Percentiles rank a stretch among this genome's conserved stretches.
Evolutionary conservation across 306 rosid genomes (phyloP).

Genomic region (Castanea sativa): DNA sequence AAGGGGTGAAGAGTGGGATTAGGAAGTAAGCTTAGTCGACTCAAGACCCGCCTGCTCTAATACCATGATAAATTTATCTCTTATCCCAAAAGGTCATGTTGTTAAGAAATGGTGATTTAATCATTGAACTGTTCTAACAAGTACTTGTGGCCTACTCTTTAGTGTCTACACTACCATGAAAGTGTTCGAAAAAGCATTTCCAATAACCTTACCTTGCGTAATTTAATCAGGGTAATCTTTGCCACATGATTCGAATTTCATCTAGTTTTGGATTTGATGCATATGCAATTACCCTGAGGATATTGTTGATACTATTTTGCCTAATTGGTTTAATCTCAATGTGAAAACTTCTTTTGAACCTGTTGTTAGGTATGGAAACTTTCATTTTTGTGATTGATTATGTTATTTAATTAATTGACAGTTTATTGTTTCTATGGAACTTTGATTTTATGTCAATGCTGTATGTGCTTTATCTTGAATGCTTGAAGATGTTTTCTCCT

Average conservation of each 20-base stretch:
- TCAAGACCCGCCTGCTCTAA: too few relatives aligned
- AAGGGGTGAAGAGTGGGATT: not conserved
- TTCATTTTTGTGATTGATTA: not conserved
- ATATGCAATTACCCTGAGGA: not conserved
- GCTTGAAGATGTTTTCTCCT: not conserved
- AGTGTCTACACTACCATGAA: not conserved
- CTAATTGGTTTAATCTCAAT: not conserved
- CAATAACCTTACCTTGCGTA: not conserved
- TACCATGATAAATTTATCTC: too few relatives aligned
- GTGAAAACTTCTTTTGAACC: not conserved
- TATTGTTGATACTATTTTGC: not conserved
- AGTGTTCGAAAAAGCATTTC: too few relatives aligned
- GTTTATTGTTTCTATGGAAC: not conserved
- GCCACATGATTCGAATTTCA: not conserved
- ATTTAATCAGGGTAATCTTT: not conserved
- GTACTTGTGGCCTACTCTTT: not conserved
- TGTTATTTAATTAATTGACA: not conserved
- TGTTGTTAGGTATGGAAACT: not conserved
- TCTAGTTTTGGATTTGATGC: not conserved
- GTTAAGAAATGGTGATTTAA: too few relatives aligned
- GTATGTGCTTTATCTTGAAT: not conserved
- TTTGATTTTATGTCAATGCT: not conserved
- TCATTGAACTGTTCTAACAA: too few relatives aligned
- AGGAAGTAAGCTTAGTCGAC: not conserved
- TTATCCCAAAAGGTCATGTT: too few relatives aligned